Base-by-base conservation (phyloP, 1,139 yeast species). In the Kodamaea fungicola region DNA sequence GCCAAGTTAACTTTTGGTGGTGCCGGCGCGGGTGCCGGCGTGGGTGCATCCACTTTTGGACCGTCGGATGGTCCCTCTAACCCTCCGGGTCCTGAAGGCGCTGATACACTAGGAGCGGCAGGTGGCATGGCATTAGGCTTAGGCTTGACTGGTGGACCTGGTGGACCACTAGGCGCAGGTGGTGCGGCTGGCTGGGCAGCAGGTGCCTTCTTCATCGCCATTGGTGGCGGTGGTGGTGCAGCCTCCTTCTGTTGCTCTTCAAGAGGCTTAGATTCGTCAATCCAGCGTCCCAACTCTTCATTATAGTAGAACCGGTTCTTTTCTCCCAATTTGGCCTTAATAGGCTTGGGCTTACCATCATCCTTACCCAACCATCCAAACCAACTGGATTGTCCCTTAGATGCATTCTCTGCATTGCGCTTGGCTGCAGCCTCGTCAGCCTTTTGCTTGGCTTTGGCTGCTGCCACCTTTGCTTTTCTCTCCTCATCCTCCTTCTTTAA, bases 291-390 rank as follows among this genome's bases (percentile, higher is more conserved):
- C 53, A 86, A 74, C 43, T 83, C 79, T 51, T 87, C 94, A 61
- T 90, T 96, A 56, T 80, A 94, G 50, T 78, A 78, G 52, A 92
- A 83, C 32, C 51, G 51, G 33, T 46, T 47, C 45, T 80, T 77
- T 41, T 85, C 89, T 7, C 98, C 98, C 44, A 92, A 65, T 51
- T 92, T 89, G 25, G 97, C 97, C 49, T 78, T 76, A 42, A 80
- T 73, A 1, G 94, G 86, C 54, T 84, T 86, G 30, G 85, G 83
- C 40, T 78, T 82, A 34, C 80, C 82, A 37, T 78, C 76, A 35
- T 67, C 65, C 37, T 61, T 65, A 7, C 66, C 62, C 22, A 71
- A 59, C 73, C 80, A 76, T 24, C 47, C 43, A 49, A 77, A 69
- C 83, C 83, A 79, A 8, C 80, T 62, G 22, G 39, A 32, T 6